Conservation (phyloP, 2,329 filamentous ascomycete genomes). For the Arthrobotrys sphaeroides region DNA sequence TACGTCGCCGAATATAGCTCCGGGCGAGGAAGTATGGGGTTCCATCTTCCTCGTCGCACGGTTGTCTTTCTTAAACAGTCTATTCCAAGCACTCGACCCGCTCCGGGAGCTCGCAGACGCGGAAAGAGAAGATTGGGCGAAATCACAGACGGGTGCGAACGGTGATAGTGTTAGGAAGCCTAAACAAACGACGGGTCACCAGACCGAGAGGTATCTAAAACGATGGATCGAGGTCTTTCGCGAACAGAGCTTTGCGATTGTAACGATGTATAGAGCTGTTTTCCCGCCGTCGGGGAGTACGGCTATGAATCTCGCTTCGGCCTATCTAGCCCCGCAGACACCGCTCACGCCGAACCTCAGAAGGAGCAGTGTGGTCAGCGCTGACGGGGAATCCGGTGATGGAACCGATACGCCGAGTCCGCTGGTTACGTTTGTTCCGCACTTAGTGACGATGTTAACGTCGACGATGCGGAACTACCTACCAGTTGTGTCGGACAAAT, state of each 20-base stretch:
- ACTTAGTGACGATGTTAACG: constrained; percentile 81
- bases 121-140: constrained; percentile 61
- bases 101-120: constrained; percentile 89
- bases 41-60: constrained; percentile 84
- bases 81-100: constrained; percentile 83
- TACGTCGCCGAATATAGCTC: constrained; percentile 74
- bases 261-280: constrained; percentile 92
- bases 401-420: constrained; percentile 64
- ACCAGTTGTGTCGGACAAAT: constrained; percentile 80
- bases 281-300: constrained; percentile 67
- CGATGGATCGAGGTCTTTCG: constrained; percentile 97
- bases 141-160: constrained; percentile 60
- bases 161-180: constrained; percentile 54
- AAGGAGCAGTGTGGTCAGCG: constrained; percentile 9
- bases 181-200: constrained; percentile 72
- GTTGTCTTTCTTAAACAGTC: constrained; percentile 78
- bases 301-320: constrained; percentile 13
- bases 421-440: constrained; percentile 82
- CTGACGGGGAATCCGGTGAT: neutral
- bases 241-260: constrained; percentile 94
- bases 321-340: constrained; percentile 43
- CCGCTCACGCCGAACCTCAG: constrained; percentile 37
- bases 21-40: constrained; percentile 62
- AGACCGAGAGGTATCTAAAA: constrained; percentile 93
- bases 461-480: constrained; percentile 80